A percentile compares a stretch with the other conserved stretches of the same genome.
These are phyloP conservation scores for Diaporthe eres DNA, from an alignment of 2,329 filamentous ascomycete species.

Conservation along the genomic window DNA sequence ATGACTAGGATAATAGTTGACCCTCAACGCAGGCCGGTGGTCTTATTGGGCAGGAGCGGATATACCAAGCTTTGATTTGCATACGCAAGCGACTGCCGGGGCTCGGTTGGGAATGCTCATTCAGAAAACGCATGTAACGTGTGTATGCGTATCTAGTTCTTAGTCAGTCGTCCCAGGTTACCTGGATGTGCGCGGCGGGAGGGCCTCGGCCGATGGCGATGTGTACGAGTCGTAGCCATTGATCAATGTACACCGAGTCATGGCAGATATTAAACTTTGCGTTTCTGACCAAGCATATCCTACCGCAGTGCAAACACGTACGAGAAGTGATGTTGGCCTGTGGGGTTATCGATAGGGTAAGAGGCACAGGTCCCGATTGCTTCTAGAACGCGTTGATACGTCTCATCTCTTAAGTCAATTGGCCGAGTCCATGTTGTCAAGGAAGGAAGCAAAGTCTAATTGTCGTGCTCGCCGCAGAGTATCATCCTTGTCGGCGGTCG, in stretches of 20 bases:
- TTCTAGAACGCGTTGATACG: constrained; percentile 13
- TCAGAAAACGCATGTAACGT: not conserved
- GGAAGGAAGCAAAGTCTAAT: constrained; percentile 7
- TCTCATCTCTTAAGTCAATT: not conserved
- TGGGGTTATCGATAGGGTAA: constrained; percentile 3
- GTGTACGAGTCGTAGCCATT: constrained; percentile 14
- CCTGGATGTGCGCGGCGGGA: not conserved
- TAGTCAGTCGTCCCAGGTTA: constrained; percentile 23
- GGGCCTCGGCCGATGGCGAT: constrained; percentile 5
- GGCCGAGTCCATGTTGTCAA: not conserved
- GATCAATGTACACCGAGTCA: not conserved
- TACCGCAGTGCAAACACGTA: not conserved
- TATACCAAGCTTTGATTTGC: not conserved
- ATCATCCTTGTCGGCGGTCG: not conserved
- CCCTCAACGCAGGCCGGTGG: not conserved
- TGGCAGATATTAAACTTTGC: constrained; percentile 15
- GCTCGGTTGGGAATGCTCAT: not conserved
- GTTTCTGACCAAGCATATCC: not conserved
- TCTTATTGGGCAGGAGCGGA: not conserved
- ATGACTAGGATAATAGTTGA: not conserved
- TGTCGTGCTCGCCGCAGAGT: not conserved
- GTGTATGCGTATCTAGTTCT: not conserved
- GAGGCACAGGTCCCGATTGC: not conserved
- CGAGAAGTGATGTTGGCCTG: not conserved
- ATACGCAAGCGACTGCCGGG: not conserved